Evolutionary conservation across 306 rosid species (phyloP).

Genomic region (Glycine latifolia): DNA sequence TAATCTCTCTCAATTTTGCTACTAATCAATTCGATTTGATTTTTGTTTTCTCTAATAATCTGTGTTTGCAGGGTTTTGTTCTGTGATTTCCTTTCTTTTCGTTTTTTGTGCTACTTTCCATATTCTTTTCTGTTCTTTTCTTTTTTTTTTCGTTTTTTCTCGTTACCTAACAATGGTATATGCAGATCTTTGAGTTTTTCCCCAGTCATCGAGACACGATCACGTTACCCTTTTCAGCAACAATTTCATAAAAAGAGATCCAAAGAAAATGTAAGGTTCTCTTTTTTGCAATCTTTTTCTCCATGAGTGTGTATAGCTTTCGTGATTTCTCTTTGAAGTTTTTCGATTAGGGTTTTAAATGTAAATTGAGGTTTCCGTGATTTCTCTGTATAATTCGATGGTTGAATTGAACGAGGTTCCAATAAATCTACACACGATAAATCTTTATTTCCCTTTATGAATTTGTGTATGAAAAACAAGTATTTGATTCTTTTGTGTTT

Average conservation of each 20-base stretch:
- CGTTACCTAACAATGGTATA: constrained; percentile 43
- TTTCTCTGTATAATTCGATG: background rate
- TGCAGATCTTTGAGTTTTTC: constrained; percentile 56
- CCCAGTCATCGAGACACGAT: constrained; percentile 13
- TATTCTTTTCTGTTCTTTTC: background rate
- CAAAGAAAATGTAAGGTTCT: constrained; percentile 51
- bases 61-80: constrained; percentile 41
- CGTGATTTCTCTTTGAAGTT: background rate
- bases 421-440: background rate
- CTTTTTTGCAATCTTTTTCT: background rate
- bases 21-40: background rate
- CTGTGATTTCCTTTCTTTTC: background rate
- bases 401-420: background rate
- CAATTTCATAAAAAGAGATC: constrained; percentile 53
- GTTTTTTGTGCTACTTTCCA: background rate
- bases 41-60: constrained; percentile 3
- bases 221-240: constrained; percentile 55
- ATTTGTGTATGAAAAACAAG: too few species aligned
- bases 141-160: background rate
- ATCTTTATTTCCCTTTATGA: too few species aligned
- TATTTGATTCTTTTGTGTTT: too few species aligned
- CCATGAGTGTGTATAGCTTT: background rate
- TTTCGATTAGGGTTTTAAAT: too few species aligned
- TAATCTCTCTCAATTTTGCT: too few species aligned
- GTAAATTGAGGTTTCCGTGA: too few species aligned